phyloP scores from a whole-genome alignment of 208 protist genomes.

The Angomonas deanei region DNA sequence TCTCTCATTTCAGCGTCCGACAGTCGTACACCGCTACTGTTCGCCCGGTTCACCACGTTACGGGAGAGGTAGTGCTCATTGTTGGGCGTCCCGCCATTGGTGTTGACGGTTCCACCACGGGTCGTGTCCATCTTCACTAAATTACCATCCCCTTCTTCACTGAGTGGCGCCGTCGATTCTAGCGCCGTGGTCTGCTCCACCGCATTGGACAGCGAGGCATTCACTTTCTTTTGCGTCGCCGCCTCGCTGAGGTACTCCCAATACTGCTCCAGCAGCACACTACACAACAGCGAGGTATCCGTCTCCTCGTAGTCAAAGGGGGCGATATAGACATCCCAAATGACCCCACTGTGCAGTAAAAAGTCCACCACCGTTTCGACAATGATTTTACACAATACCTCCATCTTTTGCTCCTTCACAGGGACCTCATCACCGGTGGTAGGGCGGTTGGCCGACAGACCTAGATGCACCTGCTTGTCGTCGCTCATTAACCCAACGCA shows the following conservation, averaged over 20 bases:
- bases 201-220: too few relatives aligned
- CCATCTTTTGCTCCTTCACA: neutral
- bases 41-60: neutral
- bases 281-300: neutral
- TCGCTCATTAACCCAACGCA: slow-evolving; percentile 64
- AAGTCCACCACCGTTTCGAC: slow-evolving; percentile 84
- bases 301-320: slow-evolving; percentile 3
- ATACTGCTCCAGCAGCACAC: neutral
- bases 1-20: slow-evolving; percentile 23
- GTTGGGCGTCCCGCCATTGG: neutral
- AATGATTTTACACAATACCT: slow-evolving; percentile 64
- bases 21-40: slow-evolving; percentile 5
- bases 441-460: neutral
- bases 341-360: slow-evolving; percentile 78
- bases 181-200: neutral
- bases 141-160: too few relatives aligned
- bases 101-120: neutral
- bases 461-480: neutral
- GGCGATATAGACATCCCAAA: slow-evolving; percentile 48
- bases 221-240: neutral
- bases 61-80: neutral
- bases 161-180: too few relatives aligned
- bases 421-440: neutral
- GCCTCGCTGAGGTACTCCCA: neutral
- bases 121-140: too few relatives aligned